Conservation (phyloP, 164 flowering plant species). For the Vitis cinerea region DNA sequence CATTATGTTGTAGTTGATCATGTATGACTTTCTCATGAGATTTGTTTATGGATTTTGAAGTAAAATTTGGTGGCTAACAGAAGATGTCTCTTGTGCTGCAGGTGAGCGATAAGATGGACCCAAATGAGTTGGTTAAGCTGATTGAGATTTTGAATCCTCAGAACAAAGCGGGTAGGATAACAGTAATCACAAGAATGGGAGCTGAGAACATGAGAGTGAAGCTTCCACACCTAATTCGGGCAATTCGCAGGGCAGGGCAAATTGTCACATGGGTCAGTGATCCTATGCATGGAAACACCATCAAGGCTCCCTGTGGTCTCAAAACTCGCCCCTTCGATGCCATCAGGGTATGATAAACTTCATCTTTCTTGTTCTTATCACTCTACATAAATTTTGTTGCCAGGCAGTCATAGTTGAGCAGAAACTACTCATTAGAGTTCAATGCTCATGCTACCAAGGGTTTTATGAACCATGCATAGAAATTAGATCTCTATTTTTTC, state of each 20-base stretch:
- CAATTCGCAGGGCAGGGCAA: constrained; percentile 80
- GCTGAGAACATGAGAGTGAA: constrained; percentile 99
- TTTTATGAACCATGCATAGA: background rate
- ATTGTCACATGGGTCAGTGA: constrained; percentile 97
- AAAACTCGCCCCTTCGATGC: constrained; percentile 93
- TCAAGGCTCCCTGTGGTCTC: constrained; percentile 94
- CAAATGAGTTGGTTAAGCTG: constrained; percentile 75
- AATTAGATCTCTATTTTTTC: background rate
- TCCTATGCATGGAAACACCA: constrained; percentile 98
- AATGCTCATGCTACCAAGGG: background rate
- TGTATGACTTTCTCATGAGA: background rate
- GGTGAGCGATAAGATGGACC: constrained; percentile 97
- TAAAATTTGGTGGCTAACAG: background rate
- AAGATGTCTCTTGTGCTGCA: constrained; percentile 27
- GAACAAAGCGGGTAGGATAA: constrained; percentile 86
- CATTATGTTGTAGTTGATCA: background rate
- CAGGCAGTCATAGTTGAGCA: background rate
- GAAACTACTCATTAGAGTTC: background rate
- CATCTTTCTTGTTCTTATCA: background rate
- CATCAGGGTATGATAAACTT: constrained; percentile 58
- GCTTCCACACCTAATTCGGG: constrained; percentile 87
- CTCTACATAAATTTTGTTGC: background rate
- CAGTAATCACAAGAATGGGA: constrained; percentile 82
- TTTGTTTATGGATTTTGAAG: background rate
- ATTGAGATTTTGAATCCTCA: constrained; percentile 77